Base-by-base conservation (phyloP, 2,329 filamentous ascomycete species). In the Fusarium pseudoanthophilum region DNA sequence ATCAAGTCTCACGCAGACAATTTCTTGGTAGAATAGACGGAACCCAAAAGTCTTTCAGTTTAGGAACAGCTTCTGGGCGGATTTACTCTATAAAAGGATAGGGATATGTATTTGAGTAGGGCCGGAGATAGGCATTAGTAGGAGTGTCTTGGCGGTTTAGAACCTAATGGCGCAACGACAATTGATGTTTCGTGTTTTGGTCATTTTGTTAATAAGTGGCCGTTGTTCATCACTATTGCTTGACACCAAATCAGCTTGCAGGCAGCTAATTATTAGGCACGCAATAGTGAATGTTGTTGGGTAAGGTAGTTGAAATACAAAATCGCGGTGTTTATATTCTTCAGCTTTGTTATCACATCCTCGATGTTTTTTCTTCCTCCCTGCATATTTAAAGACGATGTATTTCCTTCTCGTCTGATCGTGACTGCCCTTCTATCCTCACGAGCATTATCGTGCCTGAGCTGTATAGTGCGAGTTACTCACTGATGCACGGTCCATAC, bases 1-100 rank as follows among this genome's bases (percentile, higher is more conserved):
- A 85, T 95, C 80, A 93, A 91, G 83, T 94, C 91, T 26, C 85
- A 90, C 62, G 92, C 93, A 10, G 94, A 95, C 74, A 90, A 89
- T 73, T 97, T 94, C 82, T 79, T 91, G 71, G 92, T 97, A 79
- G 92, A 93, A 83, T 95, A 91, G 83, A 82, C 65, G 57, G 68
- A 64, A 48, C 55, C 61, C 60, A 69, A 75, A 76, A 62, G 60
- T 72, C 48, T 69, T 62, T 73, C 60, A 48, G 37, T 71, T 71
- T 71, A 52, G 65, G 64, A 67, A 71, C 61, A 69, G 64, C 46
- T 75, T 60, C 68, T 74, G 52, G 64, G 48, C 43, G 39, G 49
- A 62, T 65, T 69, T 63, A 52, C 58, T 70, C 69, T 69, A 70
- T 69, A 76, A 67, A 79, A 78, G 65, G 75, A 69, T 69, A 69